Evolutionary conservation across 768 basidiomycete genomes (phyloP), one percentile per base, ranked within the genome.

Genomic region (Gloeopeniophorella convolvens): DNA sequence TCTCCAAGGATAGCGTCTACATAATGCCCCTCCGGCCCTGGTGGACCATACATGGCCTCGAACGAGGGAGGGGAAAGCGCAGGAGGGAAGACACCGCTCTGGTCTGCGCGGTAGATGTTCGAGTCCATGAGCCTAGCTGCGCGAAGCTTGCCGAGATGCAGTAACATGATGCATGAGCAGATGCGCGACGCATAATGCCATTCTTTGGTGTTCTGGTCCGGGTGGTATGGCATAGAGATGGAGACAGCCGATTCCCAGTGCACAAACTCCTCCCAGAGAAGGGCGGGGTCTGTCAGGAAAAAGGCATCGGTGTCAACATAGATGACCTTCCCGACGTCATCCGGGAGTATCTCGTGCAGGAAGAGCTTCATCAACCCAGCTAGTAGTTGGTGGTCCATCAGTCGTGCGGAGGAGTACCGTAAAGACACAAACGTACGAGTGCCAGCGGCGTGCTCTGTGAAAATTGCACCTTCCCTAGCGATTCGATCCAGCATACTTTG

Each of bases 331-430:
- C 66, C 64, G 40, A 76, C 69, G 24, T 62, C 59, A 5, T 65
- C 51, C 4, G 75, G 75, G 39, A 77, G 59, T 12, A 77, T 68
- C 59, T 78, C 75, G 54, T 77, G 75, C 36, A 77, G 66, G 61
- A 78, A 76, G 16, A 78, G 64, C 57, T 78, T 77, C 72, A 76
- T 74, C 34, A 77, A 68, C 2, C 75, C 75, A 43, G 72, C 75
- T 76, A 42, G 11, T 46, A 26, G 11, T 21, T 10, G 15, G n/a
- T n/a, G n/a, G 34, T 32, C 10, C 36, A 24, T 41, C 21, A 30
- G 9, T 20, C 16, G 24, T 7, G 16, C 28, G 6, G 26, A 11
- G 11, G 15, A 28, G 11, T 15, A 6, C 8, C 4, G 31, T 33
- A 16, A n/a, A 33, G 32, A 21, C 20, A 27, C 26, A 39, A 9